Evolutionary conservation across 257 asterid species (phyloP), one percentile per base, ranked within the genome.

Genomic region (Rubia yunnanensis): DNA sequence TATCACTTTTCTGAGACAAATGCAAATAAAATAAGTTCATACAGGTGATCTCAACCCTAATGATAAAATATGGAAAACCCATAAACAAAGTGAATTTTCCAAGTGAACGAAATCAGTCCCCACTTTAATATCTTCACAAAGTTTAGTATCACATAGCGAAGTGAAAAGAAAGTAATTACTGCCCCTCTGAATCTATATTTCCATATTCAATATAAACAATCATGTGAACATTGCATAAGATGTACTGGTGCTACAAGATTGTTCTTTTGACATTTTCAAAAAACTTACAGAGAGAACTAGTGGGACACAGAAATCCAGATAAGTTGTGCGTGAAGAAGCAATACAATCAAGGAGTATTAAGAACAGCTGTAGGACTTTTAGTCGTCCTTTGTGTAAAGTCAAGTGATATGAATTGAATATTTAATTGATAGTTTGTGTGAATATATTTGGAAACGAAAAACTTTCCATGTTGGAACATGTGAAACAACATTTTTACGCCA

Each of bases 1-100:
- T 98, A 94, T 94, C 77, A 91, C 96, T 83, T 94, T 91, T 75
- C 99, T 94, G 94, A 79, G 53, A 66, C 52, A 60, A 56, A 77
- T 28, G 35, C 64, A 77, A 74, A 63, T 31, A 57, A 3, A 11
- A 7, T 36, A 24, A 67, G 48, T 24, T 55, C 36, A 54, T 31
- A 18, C 5, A 55, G 17, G 28, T 36, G 31, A 63, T 39, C 22
- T 44, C 20, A 28, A 35, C 50, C 7, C 56, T 20, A 49, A 36
- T n/a, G 46, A 48, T 30, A 0, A n/a, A 26, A 57, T 39, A 32
- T 10, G 31, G 26, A 60, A 36, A 49, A 20, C 7, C 22, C 54
- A 26, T 17, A 30, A 10, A 20, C 2, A n/a, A 26, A 63, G 28
- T 3, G 44, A 52, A 28, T 53, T 52, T 52, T 53, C 49, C 34